Base-by-base conservation (phyloP, 2,329 filamentous ascomycete genomes). In the Neopestalotiopsis clavispora region DNA sequence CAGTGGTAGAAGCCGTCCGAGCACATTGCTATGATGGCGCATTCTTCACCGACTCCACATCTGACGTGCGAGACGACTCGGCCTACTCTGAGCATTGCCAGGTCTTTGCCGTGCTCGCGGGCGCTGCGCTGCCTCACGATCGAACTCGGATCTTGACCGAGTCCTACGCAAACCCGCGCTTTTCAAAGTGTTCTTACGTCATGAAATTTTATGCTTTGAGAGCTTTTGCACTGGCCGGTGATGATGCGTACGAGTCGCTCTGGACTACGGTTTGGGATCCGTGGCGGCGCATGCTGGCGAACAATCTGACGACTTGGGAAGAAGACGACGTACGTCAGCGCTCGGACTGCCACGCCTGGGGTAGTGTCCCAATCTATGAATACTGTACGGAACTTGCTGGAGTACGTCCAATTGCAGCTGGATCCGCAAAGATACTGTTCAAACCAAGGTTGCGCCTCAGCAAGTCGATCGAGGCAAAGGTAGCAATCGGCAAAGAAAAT, bases 41-140 rank as follows among this genome's bases (percentile, higher is more conserved):
- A 1, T 80, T 77, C 70, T 81, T 80, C 64, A 78, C 79, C 45
- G 69, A 80, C 74, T 79, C 79, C 0, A 78, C 78, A 0, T 75
- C 76, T 0, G 75, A 79, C 12, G 67, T 76, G 2, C 77, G 75
- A 0, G 76, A 76, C 7, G 61, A 70, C 2, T 13, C 45, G 1
- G 72, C 75, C 0, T 79, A 78, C 67, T 79, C 76, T 2, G 76
- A 82, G 58, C 80, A 81, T 58, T 78, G 74, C 62, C 80, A 82
- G 45, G 75, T 80, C 2, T 82, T 77, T 68, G 80, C 75, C 0
- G 75, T 82, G 0, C 73, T 82, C 0, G 75, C 69, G 13, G 79
- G 79, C 4, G 78, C 76, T 1, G 76, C 75, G 3, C 65, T 69
- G 2, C 57, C 66, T 0, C 60, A 67, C 0, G 71, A 77, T 23